These are phyloP conservation scores for Phialocephala sp. DNA, from an alignment of 2,329 filamentous ascomycete genomes.

Conservation along the genomic window DNA sequence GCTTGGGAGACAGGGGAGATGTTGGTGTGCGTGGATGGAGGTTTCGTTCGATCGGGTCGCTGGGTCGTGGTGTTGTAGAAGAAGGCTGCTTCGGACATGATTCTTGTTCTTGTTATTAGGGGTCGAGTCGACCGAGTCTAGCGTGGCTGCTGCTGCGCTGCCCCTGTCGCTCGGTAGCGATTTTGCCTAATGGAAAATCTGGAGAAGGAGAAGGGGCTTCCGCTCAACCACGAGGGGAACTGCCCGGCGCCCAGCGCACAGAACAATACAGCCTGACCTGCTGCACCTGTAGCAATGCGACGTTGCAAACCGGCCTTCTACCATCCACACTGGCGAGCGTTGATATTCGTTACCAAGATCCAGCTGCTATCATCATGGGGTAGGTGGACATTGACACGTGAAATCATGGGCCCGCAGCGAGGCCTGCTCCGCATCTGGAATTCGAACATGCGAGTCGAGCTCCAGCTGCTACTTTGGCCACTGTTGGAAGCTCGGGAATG, in stretches of 20 bases:
- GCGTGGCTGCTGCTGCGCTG: neutral
- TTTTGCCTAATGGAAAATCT: conserved; percentile 16
- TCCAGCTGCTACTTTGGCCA: neutral
- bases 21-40: conserved; percentile 35
- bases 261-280: conserved; percentile 2
- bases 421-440: conserved; percentile 13
- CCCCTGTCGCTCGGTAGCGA: neutral
- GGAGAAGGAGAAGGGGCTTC: conserved; percentile 13
- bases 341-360: conserved; percentile 15
- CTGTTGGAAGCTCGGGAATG: neutral
- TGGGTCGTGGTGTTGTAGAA: conserved; percentile 36
- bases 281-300: conserved; percentile 14
- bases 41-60: conserved; percentile 33
- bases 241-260: neutral
- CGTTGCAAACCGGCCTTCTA: conserved; percentile 3
- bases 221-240: conserved; percentile 1
- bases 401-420: neutral
- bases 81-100: conserved; percentile 39
- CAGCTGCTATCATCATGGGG: conserved; percentile 11
- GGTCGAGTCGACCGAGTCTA: neutral
- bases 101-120: conserved; percentile 8
- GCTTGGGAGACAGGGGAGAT: conserved; percentile 31
- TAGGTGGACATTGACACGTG: neutral
- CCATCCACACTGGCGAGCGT: conserved; percentile 6
- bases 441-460: conserved; percentile 13